These are phyloP conservation scores for Scheffersomyces ergatensis DNA, from an alignment of 805 yeast genomes.

Conservation along the genomic window DNA sequence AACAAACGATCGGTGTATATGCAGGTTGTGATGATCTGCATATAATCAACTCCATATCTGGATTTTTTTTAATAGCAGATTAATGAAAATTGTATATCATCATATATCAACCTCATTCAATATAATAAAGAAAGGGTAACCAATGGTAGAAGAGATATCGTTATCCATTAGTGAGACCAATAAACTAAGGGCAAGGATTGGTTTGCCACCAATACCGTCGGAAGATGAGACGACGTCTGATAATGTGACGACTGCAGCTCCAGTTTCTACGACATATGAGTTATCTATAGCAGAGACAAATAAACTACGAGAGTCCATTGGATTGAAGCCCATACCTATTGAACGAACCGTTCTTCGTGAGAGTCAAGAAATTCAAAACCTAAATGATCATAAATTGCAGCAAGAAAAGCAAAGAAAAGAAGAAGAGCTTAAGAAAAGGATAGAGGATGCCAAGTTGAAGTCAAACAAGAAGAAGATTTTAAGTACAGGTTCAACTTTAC, in stretches of 20 bases:
- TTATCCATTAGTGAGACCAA: constrained; percentile 45
- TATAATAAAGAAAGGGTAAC: too few relatives aligned
- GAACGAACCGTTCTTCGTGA: not conserved
- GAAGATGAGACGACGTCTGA: constrained; percentile 3
- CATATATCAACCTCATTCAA: too few relatives aligned
- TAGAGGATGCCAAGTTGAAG: constrained; percentile 17
- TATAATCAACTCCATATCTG: constrained; percentile 1
- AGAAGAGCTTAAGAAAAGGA: constrained; percentile 10
- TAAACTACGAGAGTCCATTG: constrained; percentile 46
- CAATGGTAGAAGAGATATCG: constrained; percentile 20
- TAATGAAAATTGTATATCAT: too few relatives aligned
- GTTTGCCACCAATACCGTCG: constrained; percentile 35
- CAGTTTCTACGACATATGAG: constrained; percentile 6
- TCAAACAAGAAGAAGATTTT: constrained; percentile 17
- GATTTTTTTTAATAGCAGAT: too few relatives aligned
- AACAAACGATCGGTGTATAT: not conserved
- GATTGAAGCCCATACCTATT: constrained; percentile 47
- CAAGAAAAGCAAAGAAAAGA: constrained; percentile 12
- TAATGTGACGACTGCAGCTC: not conserved
- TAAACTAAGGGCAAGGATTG: constrained; percentile 33
- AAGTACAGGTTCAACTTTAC: constrained; percentile 16
- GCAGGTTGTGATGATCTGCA: constrained; percentile 2
- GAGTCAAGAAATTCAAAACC: constrained; percentile 14
- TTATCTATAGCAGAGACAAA: constrained; percentile 56
- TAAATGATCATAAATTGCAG: constrained; percentile 11